Conservation (phyloP, 495 filamentous ascomycete species). For the Aspergillus diversus region DNA sequence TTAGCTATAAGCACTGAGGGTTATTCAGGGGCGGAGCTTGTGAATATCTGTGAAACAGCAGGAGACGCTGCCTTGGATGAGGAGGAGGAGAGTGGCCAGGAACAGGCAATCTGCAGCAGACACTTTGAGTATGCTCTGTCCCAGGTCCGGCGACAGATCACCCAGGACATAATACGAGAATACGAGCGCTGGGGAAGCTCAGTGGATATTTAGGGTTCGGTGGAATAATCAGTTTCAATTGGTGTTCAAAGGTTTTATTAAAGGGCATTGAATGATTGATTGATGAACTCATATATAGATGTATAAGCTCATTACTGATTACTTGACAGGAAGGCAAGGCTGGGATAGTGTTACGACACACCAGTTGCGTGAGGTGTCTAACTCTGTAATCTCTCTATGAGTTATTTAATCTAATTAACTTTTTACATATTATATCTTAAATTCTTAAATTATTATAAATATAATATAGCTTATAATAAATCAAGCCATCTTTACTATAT, state of each 20-base stretch:
- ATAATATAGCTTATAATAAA: not conserved
- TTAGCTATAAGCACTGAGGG: slow-evolving; percentile 77
- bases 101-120: slow-evolving; percentile 57
- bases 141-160: slow-evolving; percentile 70
- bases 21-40: slow-evolving; percentile 88
- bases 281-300: too few relatives aligned
- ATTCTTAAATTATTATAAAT: not conserved
- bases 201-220: slow-evolving; percentile 31
- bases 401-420: too few relatives aligned
- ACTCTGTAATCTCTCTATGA: too few relatives aligned
- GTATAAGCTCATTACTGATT: too few relatives aligned
- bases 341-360: too few relatives aligned
- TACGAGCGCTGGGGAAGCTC: slow-evolving; percentile 65
- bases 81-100: slow-evolving; percentile 48
- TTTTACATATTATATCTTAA: too few relatives aligned
- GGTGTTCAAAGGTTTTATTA: too few relatives aligned
- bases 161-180: slow-evolving; percentile 61
- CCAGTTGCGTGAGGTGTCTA: too few relatives aligned
- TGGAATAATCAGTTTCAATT: not conserved
- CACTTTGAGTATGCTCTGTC: slow-evolving; percentile 68
- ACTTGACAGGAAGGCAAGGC: too few relatives aligned
- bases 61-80: slow-evolving; percentile 62
- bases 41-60: slow-evolving; percentile 74
- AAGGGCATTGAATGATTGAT: too few relatives aligned
- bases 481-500: too few relatives aligned